phyloP scores from a whole-genome alignment of 495 filamentous ascomycete genomes.

The Filosporella fistucella region DNA sequence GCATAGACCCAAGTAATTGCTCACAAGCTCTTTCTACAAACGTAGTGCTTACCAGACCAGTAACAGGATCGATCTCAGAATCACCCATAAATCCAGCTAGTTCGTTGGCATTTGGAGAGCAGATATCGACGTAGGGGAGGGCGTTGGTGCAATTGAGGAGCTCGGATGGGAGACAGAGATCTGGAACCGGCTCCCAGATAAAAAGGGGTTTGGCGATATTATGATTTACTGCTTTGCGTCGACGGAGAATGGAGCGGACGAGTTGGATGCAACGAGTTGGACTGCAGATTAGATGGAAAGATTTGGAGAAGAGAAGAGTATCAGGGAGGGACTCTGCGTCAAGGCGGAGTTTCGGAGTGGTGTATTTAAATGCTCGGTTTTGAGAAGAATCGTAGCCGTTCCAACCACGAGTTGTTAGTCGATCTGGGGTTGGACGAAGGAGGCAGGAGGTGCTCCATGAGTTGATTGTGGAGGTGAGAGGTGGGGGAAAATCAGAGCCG shows the following conservation, averaged over 20 bases:
- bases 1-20: slow-evolving; percentile 47
- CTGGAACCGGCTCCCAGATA: slow-evolving; percentile 94
- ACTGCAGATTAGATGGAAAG: slow-evolving; percentile 86
- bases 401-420: slow-evolving; percentile 85
- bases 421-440: slow-evolving; percentile 58
- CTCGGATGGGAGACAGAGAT: slow-evolving; percentile 75
- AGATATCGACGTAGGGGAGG: slow-evolving; percentile 71
- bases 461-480: slow-evolving; percentile 55
- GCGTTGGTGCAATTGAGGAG: slow-evolving; percentile 66
- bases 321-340: slow-evolving; percentile 50
- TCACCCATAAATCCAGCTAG: slow-evolving; percentile 73
- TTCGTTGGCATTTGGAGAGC: slow-evolving; percentile 86
- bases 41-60: slow-evolving; percentile 45
- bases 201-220: slow-evolving; percentile 55
- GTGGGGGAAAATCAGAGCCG: slow-evolving; percentile 77
- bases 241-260: slow-evolving; percentile 54
- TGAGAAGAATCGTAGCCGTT: slow-evolving; percentile 67
- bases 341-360: slow-evolving; percentile 80
- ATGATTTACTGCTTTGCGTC: slow-evolving; percentile 20
- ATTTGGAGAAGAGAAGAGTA: slow-evolving; percentile 59
- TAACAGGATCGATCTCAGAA: slow-evolving; percentile 35
- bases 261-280: slow-evolving; percentile 72
- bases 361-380: slow-evolving; percentile 73
- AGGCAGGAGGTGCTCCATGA: slow-evolving; percentile 70
- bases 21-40: slow-evolving; percentile 49